These are phyloP conservation scores for Cladophialophora chaetospira DNA, from an alignment of 2,329 filamentous ascomycete genomes.

Conservation along the genomic window DNA sequence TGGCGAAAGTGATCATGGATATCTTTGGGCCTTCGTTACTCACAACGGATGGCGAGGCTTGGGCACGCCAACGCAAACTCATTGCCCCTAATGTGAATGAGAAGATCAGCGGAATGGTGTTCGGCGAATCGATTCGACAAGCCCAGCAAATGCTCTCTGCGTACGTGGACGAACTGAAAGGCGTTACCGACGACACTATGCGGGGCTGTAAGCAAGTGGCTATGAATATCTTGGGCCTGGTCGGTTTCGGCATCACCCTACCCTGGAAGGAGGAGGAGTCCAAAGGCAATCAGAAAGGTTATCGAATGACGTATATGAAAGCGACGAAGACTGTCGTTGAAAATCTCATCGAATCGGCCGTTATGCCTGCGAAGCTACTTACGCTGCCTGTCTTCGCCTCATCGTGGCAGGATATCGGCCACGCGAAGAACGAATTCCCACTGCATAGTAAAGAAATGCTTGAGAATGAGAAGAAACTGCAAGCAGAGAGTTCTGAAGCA, in stretches of 20 bases:
- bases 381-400: conserved; percentile 25
- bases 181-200: conserved; percentile 33
- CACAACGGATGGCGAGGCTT: conserved; percentile 36
- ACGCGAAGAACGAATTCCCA: conserved; percentile 36
- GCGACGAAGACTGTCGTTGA: conserved; percentile 38
- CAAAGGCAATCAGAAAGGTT: conserved; percentile 23
- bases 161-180: conserved; percentile 33
- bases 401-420: conserved; percentile 34
- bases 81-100: conserved; percentile 43
- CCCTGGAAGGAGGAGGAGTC: conserved; percentile 35
- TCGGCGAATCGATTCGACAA: conserved; percentile 39
- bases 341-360: conserved; percentile 35
- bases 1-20: conserved; percentile 37
- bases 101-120: conserved; percentile 41
- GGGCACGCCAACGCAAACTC: conserved; percentile 42
- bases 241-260: conserved; percentile 39
- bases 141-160: conserved; percentile 37
- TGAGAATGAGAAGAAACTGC: conserved; percentile 32
- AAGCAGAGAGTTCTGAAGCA: conserved; percentile 34
- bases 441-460: conserved; percentile 36
- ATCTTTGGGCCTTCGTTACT: conserved; percentile 41
- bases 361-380: conserved; percentile 35
- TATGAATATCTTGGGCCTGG: conserved; percentile 43
- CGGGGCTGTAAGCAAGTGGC: conserved; percentile 39
- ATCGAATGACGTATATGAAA: conserved; percentile 38